Base-by-base conservation (phyloP, 176 grass and related monocot species). In the Luzula sylvatica region DNA sequence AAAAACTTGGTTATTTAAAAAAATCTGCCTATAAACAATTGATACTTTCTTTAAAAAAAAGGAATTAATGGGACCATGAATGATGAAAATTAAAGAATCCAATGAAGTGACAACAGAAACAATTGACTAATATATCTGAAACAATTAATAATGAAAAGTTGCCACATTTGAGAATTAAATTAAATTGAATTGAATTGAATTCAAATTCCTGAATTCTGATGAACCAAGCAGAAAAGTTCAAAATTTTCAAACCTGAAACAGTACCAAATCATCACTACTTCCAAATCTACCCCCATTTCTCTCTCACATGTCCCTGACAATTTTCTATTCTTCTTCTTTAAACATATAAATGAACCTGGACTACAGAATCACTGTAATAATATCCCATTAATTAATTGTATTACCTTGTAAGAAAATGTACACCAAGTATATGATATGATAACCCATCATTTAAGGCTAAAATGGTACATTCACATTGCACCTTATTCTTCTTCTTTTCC, bases 181-280 rank as follows among this genome's bases (percentile, higher is more conserved):
- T n/a, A n/a, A n/a, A n/a, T n/a, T 35, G 7, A 64, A 29, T 26
- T 64, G 11, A 44, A 30, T 46, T 45, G 24, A 64, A 64, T 64
- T 49, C 59, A 64, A 64, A 64, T 48, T 63, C 17, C 23, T 48
- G 28, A 64, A 28, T 63, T 11, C 23, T 48, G 28, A 27, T 64
- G n/a, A 2, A n/a, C 21, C 59, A 49, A 64, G 23, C 42, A 64
- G 42, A 64, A 64, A 9, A 64, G 20, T 38, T 32, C 59, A 49
- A 48, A 64, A 48, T 18, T 27, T 35, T 1, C 43, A 28, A 23
- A 61, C 58, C 21, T 35, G 22, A 61, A 61, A 23, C 39, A 17
- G 40, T 42, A 20, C 15, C 15, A 39, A 56, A 40, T 35, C 28
- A 23, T 35, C 19, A 53, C 50, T 53, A 28, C 8, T 26, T 55